These are phyloP conservation scores for Arthrobotrys sinensis DNA, from an alignment of 2,329 filamentous ascomycete genomes.

Conservation along the genomic window DNA sequence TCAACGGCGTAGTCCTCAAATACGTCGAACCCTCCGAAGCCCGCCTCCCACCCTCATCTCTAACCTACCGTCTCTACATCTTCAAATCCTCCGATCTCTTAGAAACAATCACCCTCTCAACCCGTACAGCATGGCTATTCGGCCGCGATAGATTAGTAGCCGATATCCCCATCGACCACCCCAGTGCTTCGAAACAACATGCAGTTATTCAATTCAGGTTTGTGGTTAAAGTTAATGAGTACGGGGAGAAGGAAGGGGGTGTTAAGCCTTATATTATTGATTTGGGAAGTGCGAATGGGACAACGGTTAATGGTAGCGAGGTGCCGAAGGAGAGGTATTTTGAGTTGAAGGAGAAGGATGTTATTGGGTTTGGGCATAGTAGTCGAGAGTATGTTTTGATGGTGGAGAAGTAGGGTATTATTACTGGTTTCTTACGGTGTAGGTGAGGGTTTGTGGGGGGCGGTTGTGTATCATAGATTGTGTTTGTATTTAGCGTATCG, in stretches of 20 bases:
- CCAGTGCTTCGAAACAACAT: constrained; percentile 94
- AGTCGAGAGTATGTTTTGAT: constrained; percentile 94
- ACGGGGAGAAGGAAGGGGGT: constrained; percentile 83
- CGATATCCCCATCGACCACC: constrained; percentile 88
- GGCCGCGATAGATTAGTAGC: constrained; percentile 85
- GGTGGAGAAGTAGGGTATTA: constrained; percentile 72
- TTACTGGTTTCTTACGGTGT: too few species aligned
- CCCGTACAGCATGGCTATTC: constrained; percentile 89
- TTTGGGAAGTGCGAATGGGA: constrained; percentile 93
- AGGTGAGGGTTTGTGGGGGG: too few species aligned
- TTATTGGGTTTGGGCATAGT: constrained; percentile 88
- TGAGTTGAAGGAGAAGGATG: constrained; percentile 89
- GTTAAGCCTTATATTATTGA: constrained; percentile 93
- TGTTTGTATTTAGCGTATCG: constrained; percentile 9
- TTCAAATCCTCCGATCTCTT: constrained; percentile 88
- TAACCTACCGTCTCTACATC: constrained; percentile 90
- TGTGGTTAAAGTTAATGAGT: constrained; percentile 86
- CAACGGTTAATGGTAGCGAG: constrained; percentile 81
- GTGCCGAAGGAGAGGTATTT: constrained; percentile 84
- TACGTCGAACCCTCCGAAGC: constrained; percentile 97
- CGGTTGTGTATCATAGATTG: not conserved
- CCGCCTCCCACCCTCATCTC: constrained; percentile 83
- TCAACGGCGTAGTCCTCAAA: constrained; percentile 87
- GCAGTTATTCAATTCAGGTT: constrained; percentile 94
- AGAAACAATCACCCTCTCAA: constrained; percentile 80